Conservation (phyloP, 2,329 filamentous ascomycete genomes). For the Alternaria ethzedia region DNA sequence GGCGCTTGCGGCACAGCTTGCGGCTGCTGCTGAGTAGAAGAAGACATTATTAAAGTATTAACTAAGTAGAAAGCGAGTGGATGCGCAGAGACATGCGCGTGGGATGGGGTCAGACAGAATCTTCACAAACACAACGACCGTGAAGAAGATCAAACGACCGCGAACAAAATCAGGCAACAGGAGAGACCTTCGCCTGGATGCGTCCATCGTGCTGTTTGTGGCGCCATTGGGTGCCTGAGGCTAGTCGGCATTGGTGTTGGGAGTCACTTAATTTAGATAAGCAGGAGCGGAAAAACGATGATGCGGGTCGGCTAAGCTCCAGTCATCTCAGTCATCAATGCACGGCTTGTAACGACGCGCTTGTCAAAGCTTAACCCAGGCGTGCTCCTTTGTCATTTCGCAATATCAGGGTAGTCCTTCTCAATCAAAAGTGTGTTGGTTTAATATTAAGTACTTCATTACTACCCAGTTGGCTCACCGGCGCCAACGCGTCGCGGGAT, state of each 20-base stretch:
- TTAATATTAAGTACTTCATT: not conserved
- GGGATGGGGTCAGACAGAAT: not conserved
- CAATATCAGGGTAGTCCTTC: too few species aligned
- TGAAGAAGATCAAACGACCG: conserved; percentile 1
- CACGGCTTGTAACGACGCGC: not conserved
- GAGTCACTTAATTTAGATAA: conserved; percentile 5
- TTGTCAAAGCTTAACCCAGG: conserved; percentile 1
- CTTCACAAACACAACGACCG: conserved; percentile 6
- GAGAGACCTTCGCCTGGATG: not conserved
- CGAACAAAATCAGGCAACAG: conserved; percentile 2
- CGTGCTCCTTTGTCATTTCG: not conserved
- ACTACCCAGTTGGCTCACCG: not conserved
- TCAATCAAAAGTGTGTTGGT: not conserved
- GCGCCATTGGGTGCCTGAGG: conserved; percentile 9
- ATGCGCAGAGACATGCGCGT: conserved; percentile 13
- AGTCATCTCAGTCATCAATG: not conserved
- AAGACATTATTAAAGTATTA: conserved; percentile 18
- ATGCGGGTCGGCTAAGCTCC: not conserved
- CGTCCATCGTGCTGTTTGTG: not conserved
- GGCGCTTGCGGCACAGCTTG: conserved; percentile 4
- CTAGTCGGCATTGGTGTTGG: conserved; percentile 5
- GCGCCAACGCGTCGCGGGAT: not conserved
- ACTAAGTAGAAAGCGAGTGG: conserved; percentile 12
- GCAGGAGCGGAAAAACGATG: not conserved
- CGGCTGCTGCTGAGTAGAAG: conserved; percentile 2